A percentile compares a stretch with the other conserved stretches of the same genome.
Evolutionary conservation across 345 rosid species (phyloP).

Genomic region (Clausena lansium): DNA sequence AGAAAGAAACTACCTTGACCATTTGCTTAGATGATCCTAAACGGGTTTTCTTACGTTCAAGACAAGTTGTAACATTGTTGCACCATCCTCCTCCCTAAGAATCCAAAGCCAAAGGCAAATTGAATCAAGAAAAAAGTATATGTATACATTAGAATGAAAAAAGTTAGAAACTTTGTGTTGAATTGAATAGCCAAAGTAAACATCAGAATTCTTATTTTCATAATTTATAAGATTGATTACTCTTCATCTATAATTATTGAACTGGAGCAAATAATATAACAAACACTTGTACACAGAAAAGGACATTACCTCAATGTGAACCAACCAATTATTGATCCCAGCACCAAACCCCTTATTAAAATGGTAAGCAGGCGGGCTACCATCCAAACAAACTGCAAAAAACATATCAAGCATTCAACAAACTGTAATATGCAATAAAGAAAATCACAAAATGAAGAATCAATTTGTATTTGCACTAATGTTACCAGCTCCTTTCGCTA

Average conservation of each 20-base stretch:
- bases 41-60: constrained; percentile 55
- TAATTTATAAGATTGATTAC: neutral
- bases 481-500: constrained; percentile 85
- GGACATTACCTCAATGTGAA: constrained; percentile 75
- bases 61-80: constrained; percentile 62
- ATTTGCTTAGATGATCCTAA: constrained; percentile 82
- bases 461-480: neutral
- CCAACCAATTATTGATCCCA: constrained; percentile 80
- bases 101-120: neutral
- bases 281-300: neutral
- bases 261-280: neutral
- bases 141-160: neutral
- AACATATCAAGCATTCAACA: neutral
- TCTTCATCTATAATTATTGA: neutral
- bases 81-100: constrained; percentile 98
- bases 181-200: neutral
- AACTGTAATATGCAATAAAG: neutral
- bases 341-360: constrained; percentile 70
- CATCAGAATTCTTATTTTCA: neutral
- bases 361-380: constrained; percentile 96
- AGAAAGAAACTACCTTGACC: constrained; percentile 60
- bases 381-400: constrained; percentile 89
- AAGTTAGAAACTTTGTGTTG: neutral
- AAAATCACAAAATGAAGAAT: neutral
- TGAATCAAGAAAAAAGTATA: neutral